Evolutionary conservation across 139 green algal species (phyloP), one percentile per base, ranked within the genome.

Genomic region (Prasinococcaceae sp.): DNA sequence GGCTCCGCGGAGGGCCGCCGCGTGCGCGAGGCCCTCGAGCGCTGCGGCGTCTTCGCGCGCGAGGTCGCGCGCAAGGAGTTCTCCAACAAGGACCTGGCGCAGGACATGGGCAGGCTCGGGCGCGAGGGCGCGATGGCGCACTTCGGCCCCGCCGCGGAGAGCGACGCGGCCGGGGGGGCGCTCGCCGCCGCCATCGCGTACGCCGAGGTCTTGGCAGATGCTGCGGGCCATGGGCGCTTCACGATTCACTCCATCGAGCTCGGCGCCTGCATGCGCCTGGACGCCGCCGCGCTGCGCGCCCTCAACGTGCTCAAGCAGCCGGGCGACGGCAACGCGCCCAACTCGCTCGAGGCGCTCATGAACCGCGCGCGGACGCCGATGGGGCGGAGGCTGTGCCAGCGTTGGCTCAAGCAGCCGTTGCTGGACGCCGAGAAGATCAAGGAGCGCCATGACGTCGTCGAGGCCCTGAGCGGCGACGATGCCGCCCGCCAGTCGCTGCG

Each of bases 401-500:
- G 63, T n/a, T 98, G 90, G 90, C 59, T 98, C 23, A 94, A 94
- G 71, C 83, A 92, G 63, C 90, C 90, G 2, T 75, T 98, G 38
- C 57, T 85, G 12, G 64, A 86, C 8, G 35, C 74, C 10, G 66
- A 50, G 2, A 73, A 79, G 14, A 92, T 96, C 47, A 22, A 37
- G 1, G 46, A 38, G 44, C 72, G 88, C 1, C 80, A 85, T 22
- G 75, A 93, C 63, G 70, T 86, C 2, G 86, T 96, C 41, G 77
- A 93, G 19, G 75, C 80, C 1, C 71, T 97, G 29, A 62, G 79
- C 6, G 39, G 47, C 3, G 79, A 93, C 46, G 55, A 59, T 0
- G 66, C 71, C 19, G 64, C 94, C 43, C 60, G 90, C 8, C 63
- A 81, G 33, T 45, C 73, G 5, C 65, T 97, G 28, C 65, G 79